Evolutionary conservation across 1,284 basidiomycete genomes (phyloP), one percentile per base, ranked within the genome.

Genomic region (Trichosporon coremiiforme): DNA sequence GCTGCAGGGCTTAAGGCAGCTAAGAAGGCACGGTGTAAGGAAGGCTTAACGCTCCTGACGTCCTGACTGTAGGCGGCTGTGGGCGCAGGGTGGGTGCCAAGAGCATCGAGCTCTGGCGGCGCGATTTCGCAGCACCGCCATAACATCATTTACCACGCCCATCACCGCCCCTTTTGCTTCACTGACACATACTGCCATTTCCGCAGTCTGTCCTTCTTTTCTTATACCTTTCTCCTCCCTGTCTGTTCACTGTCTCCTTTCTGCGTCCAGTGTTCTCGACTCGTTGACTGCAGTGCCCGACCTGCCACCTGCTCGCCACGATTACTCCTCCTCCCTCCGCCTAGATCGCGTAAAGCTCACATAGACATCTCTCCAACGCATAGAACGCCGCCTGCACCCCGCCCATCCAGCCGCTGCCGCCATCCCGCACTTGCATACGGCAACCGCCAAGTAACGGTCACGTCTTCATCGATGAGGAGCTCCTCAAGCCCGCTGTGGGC

Each of bases 101-200:
- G 29, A 33, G 57, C 57, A 60, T 31, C 29, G 57, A 17, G 1
- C 20, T 35, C 2, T 17, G 13, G 9, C 47, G 47, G 47, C 47
- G 13, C 31, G 31, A 33, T 22, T 60, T 60, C 57, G 57, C 57
- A 60, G 57, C 57, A 33, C 57, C 57, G 57, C 57, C 57, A 33
- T 33, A 60, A 31, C 29, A 33, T 60, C 57, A 60, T 53, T 60
- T 31, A 60, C 57, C 57, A 60, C 20, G 57, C 57, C 57, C 57
- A 33, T 60, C 57, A 60, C n/a, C 57, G 57, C 57, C 57, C 57
- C 57, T 60, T 60, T 60, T 60, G 57, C 57, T 60, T 60, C 57
- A 31, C 57, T n/a, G n/a, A n/a, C n/a, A 35, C 31, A 17, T 60
- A 13, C 57, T 33, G 29, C 29, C 29, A 13, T 31, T 17, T 60